Evolutionary conservation across 257 asterid genomes (phyloP), one percentile per base, ranked within the genome.

Genomic region (Solanum pinnatisectum): DNA sequence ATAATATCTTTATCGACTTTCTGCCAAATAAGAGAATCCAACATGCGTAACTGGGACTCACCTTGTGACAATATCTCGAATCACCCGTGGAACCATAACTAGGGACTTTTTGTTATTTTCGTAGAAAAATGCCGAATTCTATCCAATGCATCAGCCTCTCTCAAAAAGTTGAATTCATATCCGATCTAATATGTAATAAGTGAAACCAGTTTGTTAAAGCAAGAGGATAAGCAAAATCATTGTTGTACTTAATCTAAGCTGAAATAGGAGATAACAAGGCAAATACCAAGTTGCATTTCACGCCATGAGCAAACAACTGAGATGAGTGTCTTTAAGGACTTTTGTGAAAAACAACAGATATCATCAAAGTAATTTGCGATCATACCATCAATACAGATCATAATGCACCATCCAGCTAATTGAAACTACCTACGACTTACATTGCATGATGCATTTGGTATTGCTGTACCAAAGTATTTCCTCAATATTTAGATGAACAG

Each of bases 61-160:
- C n/a, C n/a, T n/a, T n/a, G n/a, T n/a, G n/a, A n/a, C n/a, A n/a
- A n/a, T n/a, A n/a, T n/a, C n/a, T n/a, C n/a, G n/a, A n/a, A n/a
- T n/a, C n/a, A n/a, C n/a, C n/a, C n/a, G n/a, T n/a, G n/a, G n/a
- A n/a, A n/a, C n/a, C n/a, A n/a, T n/a, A n/a, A n/a, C n/a, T n/a
- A n/a, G n/a, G n/a, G n/a, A n/a, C n/a, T n/a, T 5, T 13, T 46
- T 46, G 18, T 46, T 46, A 0, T 46, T 42, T 46, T 46, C 35
- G 35, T 4, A 0, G 35, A 33, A 33, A 96, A 97, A 39, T 36
- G 90, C 8, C 91, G 94, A 88, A 96, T 97, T 92, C 93, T 96
- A 85, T 94, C 93, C 99, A 97, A 96, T 63, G 99, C 98, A 89
- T 92, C 95, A 77, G 99, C 99, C 92, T 96, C 99, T 94, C 99